Base-by-base conservation (phyloP, 2,329 filamentous ascomycete species). In the Fusarium luffae region DNA sequence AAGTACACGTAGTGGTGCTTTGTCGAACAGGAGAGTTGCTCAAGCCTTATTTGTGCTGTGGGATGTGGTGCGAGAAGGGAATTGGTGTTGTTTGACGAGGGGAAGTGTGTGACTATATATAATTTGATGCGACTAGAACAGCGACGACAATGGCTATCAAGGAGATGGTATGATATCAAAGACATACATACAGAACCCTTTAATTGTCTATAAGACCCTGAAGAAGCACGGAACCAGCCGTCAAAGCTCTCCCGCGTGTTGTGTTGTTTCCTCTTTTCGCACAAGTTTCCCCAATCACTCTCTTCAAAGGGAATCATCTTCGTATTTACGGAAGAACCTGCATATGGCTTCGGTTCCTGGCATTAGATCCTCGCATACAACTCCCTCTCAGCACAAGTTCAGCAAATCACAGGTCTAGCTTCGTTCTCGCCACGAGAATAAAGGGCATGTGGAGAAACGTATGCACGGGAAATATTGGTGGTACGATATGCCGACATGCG, bases 311-410 rank as follows among this genome's bases (percentile, higher is more conserved):
- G 0, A 14, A 5, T 4, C 13, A 5, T 12, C 28, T 52, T 65
- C 32, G 54, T 65, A 48, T 50, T 10, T 49, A 13, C 23, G n/a
- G 56, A 11, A 59, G n/a, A 41, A 19, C 28, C 41, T 59, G 42
- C 23, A 46, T 27, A 46, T 40, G 44, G 55, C 55, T 25, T 25
- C 52, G 55, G 69, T 52, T 48, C 69, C 69, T 71, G 66, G 43
- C 66, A 56, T 58, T 18, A 30, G 50, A 40, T 40, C 19, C 7
- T 57, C 41, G 13, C 23, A 34, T 14, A 19, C 5, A 3, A 49
- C 57, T 37, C 5, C 0, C n/a, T 10, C 18, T n/a, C 5, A 27
- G 12, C 30, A 12, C 27, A 13, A 7, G 13, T 5, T 8, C 18
- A 27, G 1, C 54, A 43, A 70, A 55, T 32, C 32, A 55, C 30